Evolutionary conservation across 1,284 basidiomycete species (phyloP).

Genomic region (Exsudoporus floridanus): DNA sequence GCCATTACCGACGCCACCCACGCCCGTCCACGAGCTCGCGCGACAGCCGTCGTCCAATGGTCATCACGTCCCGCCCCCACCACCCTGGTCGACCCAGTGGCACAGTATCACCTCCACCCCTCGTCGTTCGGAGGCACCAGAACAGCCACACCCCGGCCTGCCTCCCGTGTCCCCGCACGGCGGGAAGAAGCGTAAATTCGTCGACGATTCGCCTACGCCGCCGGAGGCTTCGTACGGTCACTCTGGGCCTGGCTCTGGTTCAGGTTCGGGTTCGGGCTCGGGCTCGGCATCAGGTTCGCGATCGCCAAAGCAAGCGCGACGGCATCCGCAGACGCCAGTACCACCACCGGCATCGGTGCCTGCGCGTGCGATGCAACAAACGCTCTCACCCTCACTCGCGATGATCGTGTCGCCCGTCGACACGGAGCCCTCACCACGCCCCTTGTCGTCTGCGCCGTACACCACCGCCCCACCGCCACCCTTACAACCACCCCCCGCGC

Average conservation of each 20-base stretch:
- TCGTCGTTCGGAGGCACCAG: constrained; percentile 29
- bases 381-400: constrained; percentile 43
- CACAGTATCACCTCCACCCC: constrained; percentile 35
- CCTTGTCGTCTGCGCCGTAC: constrained; percentile 28
- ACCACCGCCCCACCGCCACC: constrained; percentile 15
- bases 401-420: constrained; percentile 44
- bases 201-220: constrained; percentile 38
- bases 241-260: constrained; percentile 4
- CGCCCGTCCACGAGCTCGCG: constrained; percentile 36
- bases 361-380: constrained; percentile 44
- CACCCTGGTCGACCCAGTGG: constrained; percentile 67
- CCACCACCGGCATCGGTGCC: constrained; percentile 26
- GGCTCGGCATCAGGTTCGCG: constrained; percentile 24
- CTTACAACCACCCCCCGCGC: constrained; percentile 11
- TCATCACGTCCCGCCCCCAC: constrained; percentile 52
- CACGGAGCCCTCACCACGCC: constrained; percentile 34
- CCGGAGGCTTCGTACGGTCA: constrained; percentile 16
- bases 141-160: constrained; percentile 23
- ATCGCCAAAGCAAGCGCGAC: constrained; percentile 35
- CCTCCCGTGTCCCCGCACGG: constrained; percentile 34
- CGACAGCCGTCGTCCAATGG: constrained; percentile 31
- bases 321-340: constrained; percentile 36
- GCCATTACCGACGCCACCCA: constrained; percentile 37
- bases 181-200: constrained; percentile 45
- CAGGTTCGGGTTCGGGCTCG: constrained; percentile 11